Conservation (phyloP, 2,329 filamentous ascomycete genomes). For the Ascochyta fabae region DNA sequence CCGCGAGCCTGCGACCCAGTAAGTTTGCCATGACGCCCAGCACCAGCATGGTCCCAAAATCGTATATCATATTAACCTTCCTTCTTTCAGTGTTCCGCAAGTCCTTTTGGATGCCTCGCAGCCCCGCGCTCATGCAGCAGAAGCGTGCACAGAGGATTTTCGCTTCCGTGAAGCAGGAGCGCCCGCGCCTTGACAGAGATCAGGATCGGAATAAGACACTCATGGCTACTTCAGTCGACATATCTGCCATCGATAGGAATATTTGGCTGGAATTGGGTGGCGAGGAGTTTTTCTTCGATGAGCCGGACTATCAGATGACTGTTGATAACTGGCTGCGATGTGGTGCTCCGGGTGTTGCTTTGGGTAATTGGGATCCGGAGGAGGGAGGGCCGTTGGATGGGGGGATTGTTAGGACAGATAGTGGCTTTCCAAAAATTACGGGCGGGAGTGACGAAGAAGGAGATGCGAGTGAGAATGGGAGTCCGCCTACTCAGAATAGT, state of each 20-base stretch:
- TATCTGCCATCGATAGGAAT: constrained; percentile 2
- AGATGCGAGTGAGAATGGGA: background rate
- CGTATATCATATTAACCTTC: background rate
- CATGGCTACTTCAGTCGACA: constrained; percentile 9
- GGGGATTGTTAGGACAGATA: background rate
- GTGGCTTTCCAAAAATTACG: background rate
- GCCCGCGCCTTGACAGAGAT: background rate
- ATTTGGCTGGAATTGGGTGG: constrained; percentile 1
- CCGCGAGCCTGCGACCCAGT: constrained; percentile 18
- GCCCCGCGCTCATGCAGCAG: background rate
- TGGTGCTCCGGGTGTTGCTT: background rate
- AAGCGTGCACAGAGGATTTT: constrained; percentile 5
- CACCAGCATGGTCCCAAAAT: background rate
- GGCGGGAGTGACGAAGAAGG: background rate
- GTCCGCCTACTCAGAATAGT: background rate
- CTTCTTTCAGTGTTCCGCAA: constrained; percentile 8
- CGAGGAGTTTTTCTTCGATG: constrained; percentile 3
- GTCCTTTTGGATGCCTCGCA: constrained; percentile 1
- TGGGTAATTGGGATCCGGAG: background rate
- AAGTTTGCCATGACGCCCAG: background rate
- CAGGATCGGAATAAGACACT: background rate
- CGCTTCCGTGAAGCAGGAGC: background rate
- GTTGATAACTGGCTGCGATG: background rate
- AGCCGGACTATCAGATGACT: constrained; percentile 9
- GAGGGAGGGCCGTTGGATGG: background rate